Percentiles rank a stretch among this genome's conserved stretches.
Evolutionary conservation across 1,139 yeast genomes (phyloP).

Genomic region (Hansenula sp.): DNA sequence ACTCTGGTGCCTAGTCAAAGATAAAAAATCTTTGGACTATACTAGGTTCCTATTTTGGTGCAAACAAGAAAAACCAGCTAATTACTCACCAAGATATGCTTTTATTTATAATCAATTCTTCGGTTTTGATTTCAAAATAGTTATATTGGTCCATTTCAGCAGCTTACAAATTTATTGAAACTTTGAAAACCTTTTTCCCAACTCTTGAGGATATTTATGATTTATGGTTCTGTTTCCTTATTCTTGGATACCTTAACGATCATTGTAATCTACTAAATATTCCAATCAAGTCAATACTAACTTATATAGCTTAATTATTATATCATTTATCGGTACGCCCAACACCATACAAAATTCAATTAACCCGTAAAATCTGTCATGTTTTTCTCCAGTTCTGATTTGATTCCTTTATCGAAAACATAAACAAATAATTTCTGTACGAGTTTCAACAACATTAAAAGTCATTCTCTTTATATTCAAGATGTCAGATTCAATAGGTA

Average conservation of each 20-base stretch:
- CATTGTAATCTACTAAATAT: too few relatives aligned
- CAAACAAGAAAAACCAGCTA: conserved; percentile 78
- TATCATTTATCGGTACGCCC: too few relatives aligned
- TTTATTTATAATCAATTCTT: conserved; percentile 13
- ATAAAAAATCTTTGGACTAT: conserved; percentile 31
- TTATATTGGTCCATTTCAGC: conserved; percentile 65
- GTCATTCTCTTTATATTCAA: too few relatives aligned
- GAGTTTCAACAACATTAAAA: neutral
- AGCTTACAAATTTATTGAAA: conserved; percentile 30
- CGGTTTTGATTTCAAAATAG: conserved; percentile 27
- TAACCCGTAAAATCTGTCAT: neutral
- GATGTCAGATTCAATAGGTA: conserved; percentile 40
- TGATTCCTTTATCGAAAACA: neutral
- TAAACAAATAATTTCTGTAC: too few relatives aligned
- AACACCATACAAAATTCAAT: too few relatives aligned
- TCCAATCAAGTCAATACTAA: too few relatives aligned
- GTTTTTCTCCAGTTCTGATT: neutral
- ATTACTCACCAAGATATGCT: conserved; percentile 64
- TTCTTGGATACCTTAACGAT: too few relatives aligned
- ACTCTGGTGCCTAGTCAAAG: conserved; percentile 81
- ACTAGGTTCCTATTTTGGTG: conserved; percentile 93
- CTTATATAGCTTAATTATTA: too few relatives aligned
- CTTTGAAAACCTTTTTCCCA: neutral
- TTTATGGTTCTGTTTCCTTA: too few relatives aligned
- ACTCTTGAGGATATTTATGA: neutral